Evolutionary conservation across 2,329 filamentous ascomycete genomes (phyloP), one percentile per base, ranked within the genome.

Genomic region (Grosmannia penicillata): DNA sequence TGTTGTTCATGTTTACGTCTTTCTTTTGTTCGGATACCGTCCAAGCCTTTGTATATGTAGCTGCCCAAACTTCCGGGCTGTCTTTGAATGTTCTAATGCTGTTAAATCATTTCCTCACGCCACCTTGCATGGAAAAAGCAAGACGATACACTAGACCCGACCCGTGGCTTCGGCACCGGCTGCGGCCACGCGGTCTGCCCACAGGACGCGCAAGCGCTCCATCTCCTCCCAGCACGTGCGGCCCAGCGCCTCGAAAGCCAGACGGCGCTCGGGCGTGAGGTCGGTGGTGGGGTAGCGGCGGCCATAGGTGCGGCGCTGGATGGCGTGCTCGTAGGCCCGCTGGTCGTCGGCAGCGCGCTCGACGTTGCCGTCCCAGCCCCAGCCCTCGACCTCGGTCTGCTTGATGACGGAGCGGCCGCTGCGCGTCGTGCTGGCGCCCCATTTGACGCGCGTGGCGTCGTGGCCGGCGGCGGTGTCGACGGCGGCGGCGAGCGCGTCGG

Each of bases 341-440:
- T 64, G 60, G 45, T 64, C 65, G 24, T 61, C 56, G 45, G 67
- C 65, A n/a, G 66, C 61, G 9, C 57, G 61, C 9, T 31, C 39
- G 8, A 24, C 8, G 8, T 10, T 3, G 39, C 80, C 77, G 45
- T 73, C 63, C 57, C 76, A 79, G 0, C 85, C 87, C 86, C 87
- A 95, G 8, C 85, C 83, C 31, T 83, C 76, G 4, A 93, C 78
- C 56, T 94, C 84, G 1, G 86, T 93, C 50, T 75, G 74, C 57
- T 78, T 80, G 6, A 84, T 72, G 28, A 68, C 62, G 4, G 36
- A 22, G 42, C 72, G 68, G 17, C 66, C 59, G 0, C 79, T 76
- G 10, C 69, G 56, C 46, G 78, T 70, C 8, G 70, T 70, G n/a
- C 74, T 71, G 23, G 80, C 82, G 3, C 89, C 89, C 89, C 89